These are phyloP conservation scores for Xylaria longipes DNA, from an alignment of 495 filamentous ascomycete species.

Conservation along the genomic window DNA sequence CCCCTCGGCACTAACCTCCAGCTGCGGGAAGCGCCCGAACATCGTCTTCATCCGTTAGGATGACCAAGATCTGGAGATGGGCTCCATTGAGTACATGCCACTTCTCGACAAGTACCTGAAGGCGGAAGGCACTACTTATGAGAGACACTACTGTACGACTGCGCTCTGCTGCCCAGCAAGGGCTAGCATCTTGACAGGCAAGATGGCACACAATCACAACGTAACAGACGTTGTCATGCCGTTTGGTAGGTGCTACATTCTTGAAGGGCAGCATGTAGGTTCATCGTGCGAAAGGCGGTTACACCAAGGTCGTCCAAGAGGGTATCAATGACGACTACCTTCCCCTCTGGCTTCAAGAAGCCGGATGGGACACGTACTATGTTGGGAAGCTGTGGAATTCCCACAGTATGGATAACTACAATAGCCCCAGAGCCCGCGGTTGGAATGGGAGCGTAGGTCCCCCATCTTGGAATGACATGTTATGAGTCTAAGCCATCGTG, in stretches of 20 bases:
- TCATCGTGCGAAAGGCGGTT: slow-evolving; percentile 49
- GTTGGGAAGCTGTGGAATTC: slow-evolving; percentile 65
- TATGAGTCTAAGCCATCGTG: background rate
- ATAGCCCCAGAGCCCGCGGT: slow-evolving; percentile 52
- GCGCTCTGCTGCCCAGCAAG: slow-evolving; percentile 59
- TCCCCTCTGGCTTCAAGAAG: slow-evolving; percentile 62
- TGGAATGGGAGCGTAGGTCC: slow-evolving; percentile 39
- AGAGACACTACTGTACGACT: slow-evolving; percentile 55
- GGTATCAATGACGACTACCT: slow-evolving; percentile 64
- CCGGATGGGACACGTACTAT: slow-evolving; percentile 65
- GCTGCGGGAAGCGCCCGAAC: slow-evolving; percentile 40
- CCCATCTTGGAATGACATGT: background rate
- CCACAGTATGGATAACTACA: slow-evolving; percentile 54
- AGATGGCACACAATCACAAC: slow-evolving; percentile 65
- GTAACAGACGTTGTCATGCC: slow-evolving; percentile 62
- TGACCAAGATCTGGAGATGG: slow-evolving; percentile 57
- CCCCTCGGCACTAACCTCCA: background rate
- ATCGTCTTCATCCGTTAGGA: slow-evolving; percentile 60
- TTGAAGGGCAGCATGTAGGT: background rate
- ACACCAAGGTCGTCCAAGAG: slow-evolving; percentile 61
- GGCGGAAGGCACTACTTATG: slow-evolving; percentile 50
- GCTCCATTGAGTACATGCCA: slow-evolving; percentile 54
- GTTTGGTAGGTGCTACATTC: slow-evolving; percentile 41
- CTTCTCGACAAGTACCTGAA: slow-evolving; percentile 43
- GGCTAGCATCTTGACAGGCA: slow-evolving; percentile 60